Base-by-base conservation (phyloP, 768 basidiomycete species). In the Rhodosporidiobolus sp. region DNA sequence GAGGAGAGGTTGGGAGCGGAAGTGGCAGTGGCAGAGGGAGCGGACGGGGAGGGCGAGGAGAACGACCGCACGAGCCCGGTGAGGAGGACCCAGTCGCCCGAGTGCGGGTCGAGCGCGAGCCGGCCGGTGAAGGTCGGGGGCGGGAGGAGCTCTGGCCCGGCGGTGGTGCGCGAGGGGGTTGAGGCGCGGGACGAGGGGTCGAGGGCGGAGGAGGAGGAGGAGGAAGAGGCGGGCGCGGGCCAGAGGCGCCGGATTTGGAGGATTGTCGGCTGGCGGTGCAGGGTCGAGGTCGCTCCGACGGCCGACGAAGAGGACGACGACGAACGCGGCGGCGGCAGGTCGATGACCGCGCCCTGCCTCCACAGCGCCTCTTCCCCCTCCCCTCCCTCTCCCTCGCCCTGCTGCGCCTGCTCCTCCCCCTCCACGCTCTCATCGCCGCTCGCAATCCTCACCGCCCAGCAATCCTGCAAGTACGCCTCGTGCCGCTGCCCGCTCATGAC, bases 401-500 rank as follows among this genome's bases (percentile, higher is more conserved):
- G 26, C 56, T 48, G 46, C 46, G 8, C 46, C 46, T 48, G 4
- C 48, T n/a, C 50, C 65, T 28, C 16, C 12, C 10, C 11, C 28
- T 28, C 28, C 30, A 26, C 2, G 16, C 67, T 28, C 30, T 17
- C 20, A 38, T 32, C 22, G 58, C n/a, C 30, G 64, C 56, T 0
- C 4, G 74, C 56, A 5, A 76, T 35, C 14, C 67, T 38, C 22
- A 76, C 24, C 3, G 67, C 65, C 78, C 78, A 79, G 43, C 73
- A 19, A 49, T 79, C 78, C 12, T 67, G 46, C 28, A 76, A 45
- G 70, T 76, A 76, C 17, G 43, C 35, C 32, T 77, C 75, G 61
- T 67, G 63, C 17, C 78, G 65, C 46, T 77, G 75, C 9, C 78
- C 78, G 19, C 56, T 59, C 30, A 74, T 57, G 54, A 79, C 49